A percentile compares a stretch with the other conserved stretches of the same genome.
phyloP scores from a whole-genome alignment of 2,329 filamentous ascomycete genomes.

The Clarireedia homoeocarpa region DNA sequence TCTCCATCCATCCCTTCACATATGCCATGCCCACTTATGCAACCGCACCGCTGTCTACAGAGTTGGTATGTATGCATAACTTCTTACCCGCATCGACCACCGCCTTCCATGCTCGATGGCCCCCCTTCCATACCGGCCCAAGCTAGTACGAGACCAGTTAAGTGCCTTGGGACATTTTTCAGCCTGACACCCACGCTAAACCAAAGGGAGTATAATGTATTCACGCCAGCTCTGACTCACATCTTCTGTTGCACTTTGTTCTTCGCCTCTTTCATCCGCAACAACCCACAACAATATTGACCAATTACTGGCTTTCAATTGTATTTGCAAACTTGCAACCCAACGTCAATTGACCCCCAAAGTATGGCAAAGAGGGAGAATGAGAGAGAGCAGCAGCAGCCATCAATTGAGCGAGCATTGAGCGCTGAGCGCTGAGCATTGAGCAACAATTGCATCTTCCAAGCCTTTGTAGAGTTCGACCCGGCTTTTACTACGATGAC shows the following conservation, averaged over 20 bases:
- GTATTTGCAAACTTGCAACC: neutral
- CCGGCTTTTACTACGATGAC: neutral
- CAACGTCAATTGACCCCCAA: neutral
- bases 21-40: conserved; percentile 1
- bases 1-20: no score
- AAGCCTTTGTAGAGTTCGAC: neutral
- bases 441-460: no score
- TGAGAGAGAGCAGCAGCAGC: neutral
- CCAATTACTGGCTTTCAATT: conserved; percentile 5
- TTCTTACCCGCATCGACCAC: conserved; percentile 2
- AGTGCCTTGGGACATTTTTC: neutral
- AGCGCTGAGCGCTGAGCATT: no score
- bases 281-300: conserved; percentile 2
- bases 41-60: neutral
- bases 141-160: neutral
- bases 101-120: neutral
- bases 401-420: no score
- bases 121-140: neutral
- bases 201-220: conserved; percentile 1
- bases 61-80: neutral
- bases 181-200: neutral
- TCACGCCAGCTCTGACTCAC: neutral
- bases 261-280: conserved; percentile 4
- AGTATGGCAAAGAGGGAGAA: neutral
- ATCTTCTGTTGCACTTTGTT: neutral